Percentiles rank a stretch among this genome's conserved stretches.
Evolutionary conservation across 1,139 yeast genomes (phyloP).

Genomic region (Zygoascus sp.): DNA sequence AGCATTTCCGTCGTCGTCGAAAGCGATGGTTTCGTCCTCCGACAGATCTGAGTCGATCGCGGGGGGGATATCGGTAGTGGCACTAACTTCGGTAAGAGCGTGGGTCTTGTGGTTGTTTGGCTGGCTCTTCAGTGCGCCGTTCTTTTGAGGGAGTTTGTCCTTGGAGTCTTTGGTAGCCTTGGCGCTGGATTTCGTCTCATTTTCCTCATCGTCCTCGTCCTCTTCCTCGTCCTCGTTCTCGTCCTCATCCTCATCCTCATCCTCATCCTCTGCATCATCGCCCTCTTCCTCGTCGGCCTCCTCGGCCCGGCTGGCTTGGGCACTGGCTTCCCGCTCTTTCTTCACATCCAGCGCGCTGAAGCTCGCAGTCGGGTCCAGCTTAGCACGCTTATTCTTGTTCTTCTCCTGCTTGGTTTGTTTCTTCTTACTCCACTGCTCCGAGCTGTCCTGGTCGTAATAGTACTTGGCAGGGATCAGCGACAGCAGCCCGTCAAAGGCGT

Average conservation of each 20-base stretch:
- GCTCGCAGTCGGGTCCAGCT: slow-evolving; percentile 66
- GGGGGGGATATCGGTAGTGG: not conserved
- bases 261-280: slow-evolving; percentile 17
- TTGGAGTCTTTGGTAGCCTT: no score
- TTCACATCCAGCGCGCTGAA: slow-evolving; percentile 64
- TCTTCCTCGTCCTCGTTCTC: slow-evolving; percentile 13
- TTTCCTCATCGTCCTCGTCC: not conserved
- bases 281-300: slow-evolving; percentile 16
- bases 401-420: slow-evolving; percentile 45
- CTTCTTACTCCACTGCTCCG: slow-evolving; percentile 87
- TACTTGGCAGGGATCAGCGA: slow-evolving; percentile 92
- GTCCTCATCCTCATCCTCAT: slow-evolving; percentile 9
- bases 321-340: slow-evolving; percentile 33
- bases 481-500: slow-evolving; percentile 84
- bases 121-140: no score
- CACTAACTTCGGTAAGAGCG: no score
- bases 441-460: slow-evolving; percentile 70
- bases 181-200: not conserved
- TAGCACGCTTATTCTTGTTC: slow-evolving; percentile 58
- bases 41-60: not conserved
- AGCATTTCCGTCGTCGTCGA: slow-evolving; percentile 71
- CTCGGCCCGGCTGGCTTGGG: slow-evolving; percentile 13
- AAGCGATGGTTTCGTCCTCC: slow-evolving; percentile 48
- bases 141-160: no score
- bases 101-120: no score